Evolutionary conservation across 2,329 filamentous ascomycete genomes (phyloP).

Genomic region (Diplodia intermedia): DNA sequence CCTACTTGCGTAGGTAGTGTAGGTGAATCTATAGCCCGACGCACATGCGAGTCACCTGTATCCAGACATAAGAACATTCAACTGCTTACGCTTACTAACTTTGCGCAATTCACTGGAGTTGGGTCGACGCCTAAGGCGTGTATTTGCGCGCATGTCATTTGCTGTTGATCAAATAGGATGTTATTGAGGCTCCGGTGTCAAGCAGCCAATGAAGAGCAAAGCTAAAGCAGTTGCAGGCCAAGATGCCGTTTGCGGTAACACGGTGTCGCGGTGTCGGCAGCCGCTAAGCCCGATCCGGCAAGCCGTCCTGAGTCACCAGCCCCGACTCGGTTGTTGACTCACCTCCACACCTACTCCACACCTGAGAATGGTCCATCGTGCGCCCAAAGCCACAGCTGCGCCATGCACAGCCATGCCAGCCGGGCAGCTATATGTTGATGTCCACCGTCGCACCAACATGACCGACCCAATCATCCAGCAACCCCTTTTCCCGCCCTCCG

Average conservation of each 20-base stretch:
- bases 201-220: not conserved
- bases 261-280: constrained; percentile 7
- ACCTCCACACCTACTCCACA: not conserved
- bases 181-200: not conserved
- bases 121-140: too few relatives aligned
- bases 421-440: not conserved
- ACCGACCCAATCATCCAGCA: not conserved
- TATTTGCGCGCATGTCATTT: not conserved
- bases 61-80: too few relatives aligned
- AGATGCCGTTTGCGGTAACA: not conserved
- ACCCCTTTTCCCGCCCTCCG: not conserved
- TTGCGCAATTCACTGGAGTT: too few relatives aligned
- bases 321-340: constrained; percentile 2
- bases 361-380: not conserved
- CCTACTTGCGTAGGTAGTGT: too few relatives aligned
- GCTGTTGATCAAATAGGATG: not conserved
- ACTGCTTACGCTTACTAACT: too few relatives aligned
- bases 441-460: not conserved
- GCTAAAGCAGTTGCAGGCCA: not conserved
- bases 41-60: too few relatives aligned
- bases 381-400: not conserved
- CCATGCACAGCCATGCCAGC: not conserved
- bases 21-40: too few relatives aligned
- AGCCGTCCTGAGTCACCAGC: not conserved
- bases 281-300: not conserved